Base-by-base conservation (phyloP, 495 filamentous ascomycete species). In the Aspergillus sclerotioniger region DNA sequence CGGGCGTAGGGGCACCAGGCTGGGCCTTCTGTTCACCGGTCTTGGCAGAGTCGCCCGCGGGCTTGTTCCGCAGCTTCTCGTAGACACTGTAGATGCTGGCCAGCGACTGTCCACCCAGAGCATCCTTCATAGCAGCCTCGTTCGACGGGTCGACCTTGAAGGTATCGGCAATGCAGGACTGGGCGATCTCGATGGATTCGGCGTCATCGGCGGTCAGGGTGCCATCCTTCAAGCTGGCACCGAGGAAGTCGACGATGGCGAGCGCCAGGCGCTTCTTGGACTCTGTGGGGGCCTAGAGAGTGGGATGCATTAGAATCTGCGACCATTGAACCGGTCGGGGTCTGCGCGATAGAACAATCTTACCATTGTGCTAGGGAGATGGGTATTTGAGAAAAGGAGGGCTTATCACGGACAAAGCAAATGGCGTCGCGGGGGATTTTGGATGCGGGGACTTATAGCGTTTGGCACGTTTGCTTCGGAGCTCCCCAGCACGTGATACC, bases 201-300 rank as follows among this genome's bases (percentile, higher is more conserved):
- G 84, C 80, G 69, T 98, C 94, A 49, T 98, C 95, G 62, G 86
- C 67, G 16, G 86, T 81, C 37, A 98, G 82, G 29, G 92, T 94
- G 63, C 93, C 93, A 64, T 98, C 94, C 57, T 84, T 92, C 60
- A 90, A 77, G 54, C 91, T 96, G 62, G 83, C 85, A 54, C 82
- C 82, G 29, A 98, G 87, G 81, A 96, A 98, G 76, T 96, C 91
- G 77, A 95, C 89, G 73, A 98, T 92, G 64, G 95, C 91, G 69
- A 98, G 89, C 66, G 94, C 95, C 57, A 98, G 86, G 75, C 92
- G 90, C 80, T 98, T 95, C 77, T 96, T 96, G 58, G 91, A 87
- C 61, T 89, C 88, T 57, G 75, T 80, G 10, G 80, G 80, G 57
- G 79, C 74, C 76, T 79, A 60, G n/a, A 56, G 53, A 46, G n/a